Percentiles rank a stretch among this genome's conserved stretches.
These are phyloP conservation scores for Pseudozyma sp. DNA, from an alignment of 1,284 basidiomycete species.

Conservation along the genomic window DNA sequence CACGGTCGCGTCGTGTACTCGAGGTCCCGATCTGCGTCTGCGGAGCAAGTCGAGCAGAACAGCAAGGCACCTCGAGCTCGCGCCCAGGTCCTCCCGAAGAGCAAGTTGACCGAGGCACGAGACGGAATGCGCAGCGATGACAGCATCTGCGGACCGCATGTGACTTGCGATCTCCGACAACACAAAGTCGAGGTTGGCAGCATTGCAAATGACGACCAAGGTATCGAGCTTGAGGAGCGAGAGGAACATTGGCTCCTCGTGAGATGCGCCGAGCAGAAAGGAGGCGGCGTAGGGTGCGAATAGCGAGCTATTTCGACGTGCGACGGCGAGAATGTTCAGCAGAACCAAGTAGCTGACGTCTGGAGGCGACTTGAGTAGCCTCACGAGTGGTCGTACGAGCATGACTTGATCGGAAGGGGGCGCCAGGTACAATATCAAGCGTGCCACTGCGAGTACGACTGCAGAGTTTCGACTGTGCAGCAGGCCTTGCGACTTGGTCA, in stretches of 20 bases:
- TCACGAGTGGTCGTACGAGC: slow-evolving; percentile 38
- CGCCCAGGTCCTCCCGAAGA: slow-evolving; percentile 17
- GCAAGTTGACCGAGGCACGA: slow-evolving; percentile 49
- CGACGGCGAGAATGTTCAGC: slow-evolving; percentile 41
- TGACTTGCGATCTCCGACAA: slow-evolving; percentile 47
- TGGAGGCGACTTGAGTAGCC: slow-evolving; percentile 43
- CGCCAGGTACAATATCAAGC: slow-evolving; percentile 35
- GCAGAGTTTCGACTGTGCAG: slow-evolving; percentile 58
- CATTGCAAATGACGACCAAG: slow-evolving; percentile 38
- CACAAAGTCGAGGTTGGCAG: slow-evolving; percentile 17
- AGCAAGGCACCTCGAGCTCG: slow-evolving; percentile 25
- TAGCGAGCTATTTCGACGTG: slow-evolving; percentile 19
- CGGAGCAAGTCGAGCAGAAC: slow-evolving; percentile 34
- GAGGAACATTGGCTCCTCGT: slow-evolving; percentile 52
- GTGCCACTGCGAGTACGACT: slow-evolving; percentile 49
- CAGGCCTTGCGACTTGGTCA: slow-evolving; percentile 47
- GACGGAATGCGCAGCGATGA: slow-evolving; percentile 46
- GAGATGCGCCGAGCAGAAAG: slow-evolving; percentile 54
- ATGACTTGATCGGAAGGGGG: slow-evolving; percentile 23
- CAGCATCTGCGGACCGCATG: slow-evolving; percentile 27
- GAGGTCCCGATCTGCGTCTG: slow-evolving; percentile 21
- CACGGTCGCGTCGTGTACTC: slow-evolving; percentile 25
- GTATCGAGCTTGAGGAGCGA: slow-evolving; percentile 58
- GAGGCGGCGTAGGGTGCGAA: slow-evolving; percentile 40
- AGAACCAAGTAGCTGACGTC: slow-evolving; percentile 53